Base-by-base conservation (phyloP, 257 asterid genomes). In the Nicotiana obtusifolia region DNA sequence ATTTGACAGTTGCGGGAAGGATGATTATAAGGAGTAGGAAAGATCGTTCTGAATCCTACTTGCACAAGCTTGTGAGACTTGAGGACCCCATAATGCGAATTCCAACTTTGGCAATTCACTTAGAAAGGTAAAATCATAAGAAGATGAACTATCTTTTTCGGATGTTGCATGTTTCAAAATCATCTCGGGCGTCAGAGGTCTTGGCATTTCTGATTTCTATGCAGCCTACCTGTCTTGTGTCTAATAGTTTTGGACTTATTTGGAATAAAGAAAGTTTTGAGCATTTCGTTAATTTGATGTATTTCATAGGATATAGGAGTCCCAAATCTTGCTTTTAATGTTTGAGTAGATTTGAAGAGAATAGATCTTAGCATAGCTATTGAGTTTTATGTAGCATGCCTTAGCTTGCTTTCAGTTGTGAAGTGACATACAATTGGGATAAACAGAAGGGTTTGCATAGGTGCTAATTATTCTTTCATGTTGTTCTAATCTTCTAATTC, bases 41-140 rank as follows among this genome's bases (percentile, higher is more conserved):
- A 84, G 92, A 92, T 85, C 93, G 94, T 24, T 85, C 90, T 15
- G 89, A 69, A 33, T 87, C 93, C 22, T 95, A 87, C 87, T 86
- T 88, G 5, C 99, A 94, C 81, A 86, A 84, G 78, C 97, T 96
- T 82, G 91, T 96, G 67, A 90, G 90, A 82, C 86, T 94, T 77
- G 90, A 89, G 87, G 94, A 96, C 81, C 97, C 99, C 22, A 91
- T 96, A 84, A 93, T 96, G 97, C 93, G 99, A 82, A 89, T 96
- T 78, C 98, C 99, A 56, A 94, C 98, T 82, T 86, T 93, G 66
- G 99, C 99, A 26, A 96, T 95, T 87, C 99, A 96, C 89, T 89
- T 96, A 83, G 98, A 96, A 49, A 96, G 98, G 99, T 95, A 85
- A 41, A 26, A 80, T 5, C 80, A 20, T 68, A 59, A 56, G 80